Percentiles rank a stretch among this genome's conserved stretches.
Conservation (phyloP, 2,329 filamentous ascomycete species). For the Scedosporium apiospermum region DNA sequence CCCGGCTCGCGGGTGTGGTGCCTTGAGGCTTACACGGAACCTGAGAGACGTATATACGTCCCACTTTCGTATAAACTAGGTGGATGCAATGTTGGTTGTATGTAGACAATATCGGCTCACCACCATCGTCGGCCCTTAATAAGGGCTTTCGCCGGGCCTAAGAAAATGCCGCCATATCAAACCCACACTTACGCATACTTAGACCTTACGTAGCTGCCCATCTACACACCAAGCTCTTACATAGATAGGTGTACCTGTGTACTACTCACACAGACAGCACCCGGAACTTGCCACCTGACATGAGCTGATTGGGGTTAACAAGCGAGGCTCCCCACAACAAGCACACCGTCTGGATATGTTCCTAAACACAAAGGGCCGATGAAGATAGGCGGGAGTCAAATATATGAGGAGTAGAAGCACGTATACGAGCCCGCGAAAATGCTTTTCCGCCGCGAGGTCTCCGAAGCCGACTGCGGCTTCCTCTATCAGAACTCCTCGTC, state of each 20-base stretch:
- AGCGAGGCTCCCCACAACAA: not conserved
- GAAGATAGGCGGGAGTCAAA: not conserved
- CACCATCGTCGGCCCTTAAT: slow-evolving; percentile 1
- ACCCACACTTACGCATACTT: not conserved
- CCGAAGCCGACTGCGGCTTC: not conserved
- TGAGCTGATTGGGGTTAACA: not conserved
- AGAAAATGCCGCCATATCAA: not conserved
- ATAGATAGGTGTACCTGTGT: too few species aligned
- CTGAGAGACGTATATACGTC: not conserved
- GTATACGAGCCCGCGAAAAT: slow-evolving; percentile 3
- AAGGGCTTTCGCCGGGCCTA: not conserved
- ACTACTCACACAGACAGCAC: not conserved
- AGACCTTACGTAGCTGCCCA: not conserved
- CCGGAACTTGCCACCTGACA: not conserved
- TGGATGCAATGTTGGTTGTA: not conserved
- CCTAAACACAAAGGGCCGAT: not conserved
- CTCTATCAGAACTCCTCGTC: not conserved
- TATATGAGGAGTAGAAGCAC: not conserved
- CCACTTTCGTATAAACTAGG: not conserved
- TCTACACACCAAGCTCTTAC: not conserved
- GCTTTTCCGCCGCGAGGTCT: not conserved
- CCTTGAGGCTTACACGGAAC: not conserved
- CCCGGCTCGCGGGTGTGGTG: not conserved
- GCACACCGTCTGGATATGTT: not conserved
- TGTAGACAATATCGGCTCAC: not conserved